Percentiles rank a stretch among this genome's conserved stretches.
Conservation (phyloP, 257 asterid genomes). For the Henckelia pumila region DNA sequence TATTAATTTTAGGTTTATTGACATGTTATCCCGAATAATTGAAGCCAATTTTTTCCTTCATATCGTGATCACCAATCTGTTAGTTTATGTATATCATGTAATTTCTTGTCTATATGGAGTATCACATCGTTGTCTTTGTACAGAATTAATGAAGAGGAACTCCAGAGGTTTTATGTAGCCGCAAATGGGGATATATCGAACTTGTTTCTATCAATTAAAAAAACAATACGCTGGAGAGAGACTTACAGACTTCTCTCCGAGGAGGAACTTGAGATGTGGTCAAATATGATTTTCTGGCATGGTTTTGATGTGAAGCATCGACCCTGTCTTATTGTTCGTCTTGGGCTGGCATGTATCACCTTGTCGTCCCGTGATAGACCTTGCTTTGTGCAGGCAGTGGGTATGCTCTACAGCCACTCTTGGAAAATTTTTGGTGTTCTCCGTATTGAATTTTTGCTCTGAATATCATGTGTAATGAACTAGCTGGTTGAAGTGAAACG, state of each 20-base stretch:
- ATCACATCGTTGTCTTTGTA: conserved; percentile 37
- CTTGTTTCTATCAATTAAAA: conserved; percentile 66
- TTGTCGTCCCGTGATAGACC: conserved; percentile 73
- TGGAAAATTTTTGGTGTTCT: conserved; percentile 8
- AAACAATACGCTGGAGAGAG: conserved; percentile 89
- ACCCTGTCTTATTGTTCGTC: conserved; percentile 85
- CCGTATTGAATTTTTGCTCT: background rate
- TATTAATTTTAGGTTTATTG: conserved; percentile 15
- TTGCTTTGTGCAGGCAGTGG: conserved; percentile 86
- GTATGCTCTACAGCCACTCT: conserved; percentile 45
- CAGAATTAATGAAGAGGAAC: conserved; percentile 71
- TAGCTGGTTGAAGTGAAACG: background rate
- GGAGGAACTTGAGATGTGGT: conserved; percentile 88
- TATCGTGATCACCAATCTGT: background rate
- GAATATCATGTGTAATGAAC: background rate
- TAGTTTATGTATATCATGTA: background rate
- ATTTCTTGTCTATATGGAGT: conserved; percentile 22
- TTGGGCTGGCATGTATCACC: conserved; percentile 73
- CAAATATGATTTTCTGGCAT: conserved; percentile 91
- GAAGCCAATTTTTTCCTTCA: background rate
- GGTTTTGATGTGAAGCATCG: conserved; percentile 65
- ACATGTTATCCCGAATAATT: conserved; percentile 11
- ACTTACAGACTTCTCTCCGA: conserved; percentile 71
- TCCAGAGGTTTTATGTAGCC: conserved; percentile 68
- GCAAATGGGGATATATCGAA: conserved; percentile 63